Base-by-base conservation (phyloP, 768 basidiomycete species). In the Leucocoprinus birnbaumii region DNA sequence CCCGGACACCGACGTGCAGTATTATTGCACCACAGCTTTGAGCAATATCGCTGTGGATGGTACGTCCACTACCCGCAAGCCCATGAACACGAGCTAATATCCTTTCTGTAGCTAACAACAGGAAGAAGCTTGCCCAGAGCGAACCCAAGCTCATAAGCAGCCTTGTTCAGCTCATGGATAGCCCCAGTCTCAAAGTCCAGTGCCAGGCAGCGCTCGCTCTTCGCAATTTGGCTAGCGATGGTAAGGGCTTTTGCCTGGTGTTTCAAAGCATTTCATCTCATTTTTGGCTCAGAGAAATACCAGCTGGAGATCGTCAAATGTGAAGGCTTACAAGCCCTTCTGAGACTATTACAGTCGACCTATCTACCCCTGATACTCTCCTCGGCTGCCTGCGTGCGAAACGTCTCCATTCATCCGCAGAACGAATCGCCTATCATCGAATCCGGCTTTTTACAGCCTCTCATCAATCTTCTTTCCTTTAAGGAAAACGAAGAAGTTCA, bases 401-500 rank as follows among this genome's bases (percentile, higher is more conserved):
- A 99, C 65, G 97, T 99, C 31, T 98, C 96, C 6, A 99, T 98
- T 56, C 97, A 98, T 69, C 97, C 97, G 0, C 85, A 87, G 67
- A 99, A 99, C 77, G 97, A 98, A 71, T 97, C 94, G 1, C 97
- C 96, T 16, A 99, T 99, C 69, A 99, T 99, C 68, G 97, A 99
- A 64, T 91, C 94, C 34, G 96, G 96, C 18, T 99, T 99, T 79
- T 73, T 98, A 58, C 89, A 93, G 64, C 97, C 97, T 0, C 76
- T 99, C 38, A 98, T 99, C 69, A 94, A 93, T 66, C 81, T 99
- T 27, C 77, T 99, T 19, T 92, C 95, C 1, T 98, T 98, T 77
- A 98, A 98, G 70, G 97, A 99, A 70, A 98, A 98, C 65, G 97
- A 99, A 74, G 97, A 99, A 71, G 94, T 99, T 21, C 97, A 99